Base-by-base conservation (phyloP, 352 stramenopile species). In the Phytopythium vexans region DNA sequence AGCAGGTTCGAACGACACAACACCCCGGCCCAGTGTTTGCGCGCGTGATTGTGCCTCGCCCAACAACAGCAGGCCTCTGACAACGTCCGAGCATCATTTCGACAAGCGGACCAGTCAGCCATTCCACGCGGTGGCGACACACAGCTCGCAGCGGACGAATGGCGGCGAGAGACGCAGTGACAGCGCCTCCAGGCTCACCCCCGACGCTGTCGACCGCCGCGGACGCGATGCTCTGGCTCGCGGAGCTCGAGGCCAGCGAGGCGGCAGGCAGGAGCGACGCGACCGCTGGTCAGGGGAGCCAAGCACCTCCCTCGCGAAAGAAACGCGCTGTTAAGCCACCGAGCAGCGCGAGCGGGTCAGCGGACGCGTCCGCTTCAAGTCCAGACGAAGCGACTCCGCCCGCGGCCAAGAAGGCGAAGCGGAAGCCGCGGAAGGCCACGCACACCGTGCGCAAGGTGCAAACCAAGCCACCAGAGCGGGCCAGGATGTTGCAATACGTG, bases 401-500 rank as follows among this genome's bases (percentile, higher is more conserved):
- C 21, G 27, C 33, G 27, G 4, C 44, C 15, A 47, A 46, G 12
- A 59, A 45, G 44, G 32, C 33, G 36, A 52, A 56, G 33, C 36
- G 49, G 31, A 59, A 71, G 44, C 64, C 67, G 37, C 55, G 64
- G 38, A 72, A 72, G 46, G 64, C 64, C 31, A 69, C 64, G 6
- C 67, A 72, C 40, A 45, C 67, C 1, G n/a, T 72, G 27, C 60
- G 64, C n/a, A 72, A 72, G 37, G 49, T 48, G 41, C 14, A 37
- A 0, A 1, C 31, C 8, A 15, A 12, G 39, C 5, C 39, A 4
- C 39, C 21, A 15, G 39, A 12, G 12, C 39, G 21, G 39, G 39
- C 21, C 39, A 12, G 21, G 12, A 15, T 43, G 21, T 4, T 14
- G 40, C 21, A 34, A 49, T 27, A 27, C 21, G 21, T 27, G 21